Evolutionary conservation across 805 yeast genomes (phyloP).

Genomic region (Spathaspora arborariae): DNA sequence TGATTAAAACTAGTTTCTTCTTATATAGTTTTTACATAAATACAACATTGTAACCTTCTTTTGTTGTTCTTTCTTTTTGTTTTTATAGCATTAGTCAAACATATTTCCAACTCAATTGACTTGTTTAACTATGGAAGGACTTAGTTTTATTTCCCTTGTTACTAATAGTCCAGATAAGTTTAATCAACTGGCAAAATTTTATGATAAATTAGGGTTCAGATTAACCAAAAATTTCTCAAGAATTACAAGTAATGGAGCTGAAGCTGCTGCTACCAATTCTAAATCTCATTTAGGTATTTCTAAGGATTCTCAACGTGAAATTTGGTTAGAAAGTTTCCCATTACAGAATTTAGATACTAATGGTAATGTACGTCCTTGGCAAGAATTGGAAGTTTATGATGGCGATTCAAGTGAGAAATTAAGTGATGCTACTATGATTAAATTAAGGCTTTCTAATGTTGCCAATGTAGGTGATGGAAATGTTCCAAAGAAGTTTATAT

Average conservation of each 20-base stretch:
- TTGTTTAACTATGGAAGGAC: conserved; percentile 16
- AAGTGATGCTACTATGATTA: conserved; percentile 27
- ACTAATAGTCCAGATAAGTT: conserved; percentile 48
- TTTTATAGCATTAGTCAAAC: background rate
- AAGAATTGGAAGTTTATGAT: conserved; percentile 33
- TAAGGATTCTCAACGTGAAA: conserved; percentile 61
- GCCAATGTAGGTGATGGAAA: background rate
- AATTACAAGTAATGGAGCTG: conserved; percentile 34
- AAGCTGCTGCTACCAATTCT: conserved; percentile 23
- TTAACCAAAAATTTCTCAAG: conserved; percentile 59
- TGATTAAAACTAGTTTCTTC: background rate
- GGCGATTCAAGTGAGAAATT: conserved; percentile 33
- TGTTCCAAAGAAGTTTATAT: conserved; percentile 19
- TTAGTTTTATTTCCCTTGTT: conserved; percentile 60
- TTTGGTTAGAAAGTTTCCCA: conserved; percentile 72
- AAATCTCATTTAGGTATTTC: conserved; percentile 50
- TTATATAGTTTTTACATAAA: background rate
- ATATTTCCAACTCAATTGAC: background rate
- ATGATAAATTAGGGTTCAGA: conserved; percentile 57
- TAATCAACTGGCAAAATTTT: conserved; percentile 50
- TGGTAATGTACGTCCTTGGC: conserved; percentile 39
- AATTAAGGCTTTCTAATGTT: conserved; percentile 28
- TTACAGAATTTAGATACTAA: conserved; percentile 31
- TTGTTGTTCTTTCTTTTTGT: background rate
- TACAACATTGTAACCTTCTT: background rate